Evolutionary conservation across 1,284 basidiomycete species (phyloP).

Genomic region (Rhodotorula sp.): DNA sequence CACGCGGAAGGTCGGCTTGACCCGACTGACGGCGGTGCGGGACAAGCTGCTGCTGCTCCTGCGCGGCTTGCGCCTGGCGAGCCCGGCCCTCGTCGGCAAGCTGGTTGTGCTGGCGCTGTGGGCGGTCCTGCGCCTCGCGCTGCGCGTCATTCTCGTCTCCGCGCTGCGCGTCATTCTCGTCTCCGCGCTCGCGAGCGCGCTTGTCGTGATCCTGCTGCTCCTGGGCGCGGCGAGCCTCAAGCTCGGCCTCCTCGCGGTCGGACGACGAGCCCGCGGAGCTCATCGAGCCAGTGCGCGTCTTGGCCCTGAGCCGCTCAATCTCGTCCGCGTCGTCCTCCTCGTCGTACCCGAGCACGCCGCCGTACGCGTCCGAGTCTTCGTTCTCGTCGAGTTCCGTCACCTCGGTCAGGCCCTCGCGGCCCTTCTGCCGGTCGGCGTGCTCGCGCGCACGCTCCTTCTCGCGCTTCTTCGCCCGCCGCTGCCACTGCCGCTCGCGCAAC

Average conservation of each 20-base stretch:
- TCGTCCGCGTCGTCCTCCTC: slow-evolving; percentile 6
- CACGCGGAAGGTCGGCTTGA: not conserved
- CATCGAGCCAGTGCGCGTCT: slow-evolving; percentile 12
- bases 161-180: not conserved
- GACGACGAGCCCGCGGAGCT: slow-evolving; percentile 7
- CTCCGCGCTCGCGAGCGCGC: not conserved
- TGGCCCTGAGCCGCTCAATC: not conserved
- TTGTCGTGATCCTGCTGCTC: slow-evolving; percentile 6
- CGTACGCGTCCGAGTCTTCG: not conserved
- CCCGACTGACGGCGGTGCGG: not conserved
- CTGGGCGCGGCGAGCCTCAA: not conserved
- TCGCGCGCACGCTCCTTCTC: not conserved
- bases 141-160: not conserved
- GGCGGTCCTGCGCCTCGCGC: not conserved
- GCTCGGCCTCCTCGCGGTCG: not conserved
- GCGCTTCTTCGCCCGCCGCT: not conserved
- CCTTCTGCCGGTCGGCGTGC: not conserved
- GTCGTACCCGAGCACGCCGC: not conserved
- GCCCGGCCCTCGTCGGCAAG: too few relatives aligned
- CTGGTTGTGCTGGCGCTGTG: not conserved
- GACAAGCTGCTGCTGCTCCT: not conserved
- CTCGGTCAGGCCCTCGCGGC: slow-evolving; percentile 5
- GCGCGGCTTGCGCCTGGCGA: not conserved
- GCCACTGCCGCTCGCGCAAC: slow-evolving; percentile 2
- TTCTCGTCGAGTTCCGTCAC: slow-evolving; percentile 2